Conservation (phyloP, 768 basidiomycete genomes). For the Gymnopilus dilepis region DNA sequence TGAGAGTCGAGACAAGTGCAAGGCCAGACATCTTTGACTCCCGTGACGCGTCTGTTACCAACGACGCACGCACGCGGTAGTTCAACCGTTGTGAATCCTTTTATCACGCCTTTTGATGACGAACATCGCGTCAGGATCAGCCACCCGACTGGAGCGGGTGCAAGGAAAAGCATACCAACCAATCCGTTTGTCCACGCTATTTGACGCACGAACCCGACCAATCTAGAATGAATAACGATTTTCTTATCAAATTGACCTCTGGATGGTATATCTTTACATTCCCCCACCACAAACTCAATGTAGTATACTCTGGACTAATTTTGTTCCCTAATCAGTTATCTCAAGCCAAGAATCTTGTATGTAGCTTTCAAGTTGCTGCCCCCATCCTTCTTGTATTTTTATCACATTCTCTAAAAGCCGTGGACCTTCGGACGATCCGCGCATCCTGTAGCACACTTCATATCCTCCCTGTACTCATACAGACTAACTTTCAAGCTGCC, state of each 20-base stretch:
- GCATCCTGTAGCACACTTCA: constrained; percentile 22
- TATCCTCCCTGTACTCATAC: constrained; percentile 5
- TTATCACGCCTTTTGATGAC: constrained; percentile 83
- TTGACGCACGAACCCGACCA: constrained; percentile 4
- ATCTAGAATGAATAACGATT: neutral
- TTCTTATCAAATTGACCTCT: neutral
- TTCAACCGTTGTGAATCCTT: constrained; percentile 51
- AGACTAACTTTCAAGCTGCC: neutral
- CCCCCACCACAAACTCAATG: neutral
- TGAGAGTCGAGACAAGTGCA: too few relatives aligned
- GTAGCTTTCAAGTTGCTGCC: constrained; percentile 1
- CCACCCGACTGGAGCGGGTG: constrained; percentile 28
- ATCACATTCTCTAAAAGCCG: constrained; percentile 11
- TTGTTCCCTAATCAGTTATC: neutral
- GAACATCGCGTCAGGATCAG: constrained; percentile 48
- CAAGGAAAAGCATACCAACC: constrained; percentile 52
- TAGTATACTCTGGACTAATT: neutral
- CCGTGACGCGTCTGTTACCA: constrained; percentile 52
- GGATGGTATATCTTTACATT: neutral
- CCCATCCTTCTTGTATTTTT: constrained; percentile 21
- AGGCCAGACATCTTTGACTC: constrained; percentile 26
- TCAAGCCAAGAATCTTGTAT: neutral
- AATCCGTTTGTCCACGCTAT: constrained; percentile 53
- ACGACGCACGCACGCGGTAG: constrained; percentile 48
- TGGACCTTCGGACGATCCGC: constrained; percentile 28